Evolutionary conservation across 2,329 filamentous ascomycete genomes (phyloP).

Genomic region (Aspergillus proliferans): DNA sequence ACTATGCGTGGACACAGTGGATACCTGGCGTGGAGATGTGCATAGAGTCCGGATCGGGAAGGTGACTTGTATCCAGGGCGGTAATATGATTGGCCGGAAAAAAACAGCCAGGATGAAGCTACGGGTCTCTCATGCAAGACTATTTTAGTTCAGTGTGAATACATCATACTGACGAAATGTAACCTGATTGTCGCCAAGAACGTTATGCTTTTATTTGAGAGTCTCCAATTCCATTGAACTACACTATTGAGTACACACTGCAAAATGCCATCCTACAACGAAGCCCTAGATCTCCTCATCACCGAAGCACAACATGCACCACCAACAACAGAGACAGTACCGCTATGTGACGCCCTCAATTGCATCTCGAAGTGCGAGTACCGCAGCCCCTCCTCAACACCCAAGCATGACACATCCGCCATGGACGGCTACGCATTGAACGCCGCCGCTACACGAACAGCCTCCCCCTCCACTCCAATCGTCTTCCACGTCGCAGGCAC

Average conservation of each 20-base stretch:
- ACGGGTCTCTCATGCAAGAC: too few species aligned
- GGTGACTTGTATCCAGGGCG: too few species aligned
- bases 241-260: background rate
- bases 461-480: conserved; percentile 11
- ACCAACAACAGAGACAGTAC: background rate
- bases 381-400: conserved; percentile 11
- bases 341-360: background rate
- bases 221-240: background rate
- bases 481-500: conserved; percentile 12
- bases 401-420: conserved; percentile 22
- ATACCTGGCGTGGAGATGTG: too few species aligned
- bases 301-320: background rate
- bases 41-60: too few species aligned
- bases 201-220: too few species aligned
- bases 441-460: conserved; percentile 13
- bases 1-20: too few species aligned
- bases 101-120: too few species aligned
- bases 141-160: too few species aligned
- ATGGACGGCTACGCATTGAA: conserved; percentile 25
- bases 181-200: too few species aligned
- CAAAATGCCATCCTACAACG: background rate
- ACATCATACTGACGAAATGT: too few species aligned
- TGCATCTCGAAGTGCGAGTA: background rate
- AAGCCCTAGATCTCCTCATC: background rate
- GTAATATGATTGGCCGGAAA: too few species aligned